Evolutionary conservation across 768 basidiomycete genomes (phyloP).

Genomic region (Kwoniella dendrophila): DNA sequence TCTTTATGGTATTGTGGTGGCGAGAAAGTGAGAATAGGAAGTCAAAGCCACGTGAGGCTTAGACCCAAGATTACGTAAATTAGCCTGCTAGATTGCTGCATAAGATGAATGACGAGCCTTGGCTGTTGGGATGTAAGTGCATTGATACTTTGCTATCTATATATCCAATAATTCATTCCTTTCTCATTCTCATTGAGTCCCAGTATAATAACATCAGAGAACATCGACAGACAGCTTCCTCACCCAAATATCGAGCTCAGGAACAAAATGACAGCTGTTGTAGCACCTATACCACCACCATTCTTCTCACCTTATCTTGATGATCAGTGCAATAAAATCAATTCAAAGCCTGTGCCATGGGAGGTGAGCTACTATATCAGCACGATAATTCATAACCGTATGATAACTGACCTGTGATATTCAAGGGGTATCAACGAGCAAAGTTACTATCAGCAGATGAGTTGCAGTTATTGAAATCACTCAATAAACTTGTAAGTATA

Average conservation of each 20-base stretch:
- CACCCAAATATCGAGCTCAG: too few relatives aligned
- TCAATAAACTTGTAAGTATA: constrained; percentile 67
- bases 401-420: too few relatives aligned
- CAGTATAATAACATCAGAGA: too few relatives aligned
- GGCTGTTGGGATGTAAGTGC: too few relatives aligned
- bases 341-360: constrained; percentile 91
- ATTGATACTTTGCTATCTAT: too few relatives aligned
- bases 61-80: constrained; percentile 1
- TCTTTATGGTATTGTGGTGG: constrained; percentile 7
- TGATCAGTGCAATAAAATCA: constrained; percentile 82
- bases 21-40: not conserved
- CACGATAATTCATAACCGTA: too few relatives aligned
- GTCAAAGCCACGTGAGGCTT: too few relatives aligned
- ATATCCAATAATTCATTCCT: too few relatives aligned
- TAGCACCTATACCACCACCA: constrained; percentile 52
- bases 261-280: constrained; percentile 31
- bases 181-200: too few relatives aligned
- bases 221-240: too few relatives aligned
- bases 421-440: constrained; percentile 90
- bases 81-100: not conserved
- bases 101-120: constrained; percentile 13
- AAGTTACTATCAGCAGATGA: constrained; percentile 86
- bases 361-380: too few relatives aligned
- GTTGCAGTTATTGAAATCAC: constrained; percentile 81
- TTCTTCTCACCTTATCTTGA: constrained; percentile 69